These are phyloP conservation scores for Closterium sp. DNA, from an alignment of 139 green algal species.

Conservation along the genomic window DNA sequence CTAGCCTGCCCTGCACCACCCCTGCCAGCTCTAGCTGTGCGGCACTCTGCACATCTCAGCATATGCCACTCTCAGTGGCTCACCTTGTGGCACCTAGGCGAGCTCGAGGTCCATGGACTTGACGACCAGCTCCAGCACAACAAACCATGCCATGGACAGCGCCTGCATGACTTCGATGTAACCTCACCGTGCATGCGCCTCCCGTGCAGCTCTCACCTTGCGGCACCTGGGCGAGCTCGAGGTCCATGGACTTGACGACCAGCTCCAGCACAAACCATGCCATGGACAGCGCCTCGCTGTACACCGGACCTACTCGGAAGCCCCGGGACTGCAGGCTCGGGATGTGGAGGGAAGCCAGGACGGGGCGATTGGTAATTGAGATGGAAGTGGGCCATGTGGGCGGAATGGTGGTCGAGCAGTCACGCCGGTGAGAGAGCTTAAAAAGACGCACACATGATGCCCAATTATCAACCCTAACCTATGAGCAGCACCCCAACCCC, in stretches of 20 bases:
- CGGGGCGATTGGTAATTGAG: neutral
- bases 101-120: slow-evolving; percentile 50
- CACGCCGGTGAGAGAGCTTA: no score
- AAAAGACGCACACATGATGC: no score
- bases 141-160: slow-evolving; percentile 40
- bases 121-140: slow-evolving; percentile 41
- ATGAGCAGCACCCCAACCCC: no score
- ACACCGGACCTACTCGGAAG: slow-evolving; percentile 48
- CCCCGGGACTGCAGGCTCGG: slow-evolving; percentile 38
- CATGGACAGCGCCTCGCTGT: slow-evolving; percentile 43
- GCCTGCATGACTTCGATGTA: neutral
- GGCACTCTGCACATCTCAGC: no score
- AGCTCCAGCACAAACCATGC: slow-evolving; percentile 50
- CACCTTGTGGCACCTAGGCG: slow-evolving; percentile 23
- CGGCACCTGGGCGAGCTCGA: slow-evolving; percentile 38
- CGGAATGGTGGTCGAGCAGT: no score
- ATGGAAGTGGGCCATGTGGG: no score
- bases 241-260: slow-evolving; percentile 47
- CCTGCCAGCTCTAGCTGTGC: no score
- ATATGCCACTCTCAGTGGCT: no score
- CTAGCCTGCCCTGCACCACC: no score
- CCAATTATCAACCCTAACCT: neutral
- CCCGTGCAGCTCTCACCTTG: neutral
- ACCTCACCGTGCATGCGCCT: no score
- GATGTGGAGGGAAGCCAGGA: neutral